A percentile compares a stretch with the other conserved stretches of the same genome.
Conservation (phyloP, 495 filamentous ascomycete species). For the Pyronema domesticum region DNA sequence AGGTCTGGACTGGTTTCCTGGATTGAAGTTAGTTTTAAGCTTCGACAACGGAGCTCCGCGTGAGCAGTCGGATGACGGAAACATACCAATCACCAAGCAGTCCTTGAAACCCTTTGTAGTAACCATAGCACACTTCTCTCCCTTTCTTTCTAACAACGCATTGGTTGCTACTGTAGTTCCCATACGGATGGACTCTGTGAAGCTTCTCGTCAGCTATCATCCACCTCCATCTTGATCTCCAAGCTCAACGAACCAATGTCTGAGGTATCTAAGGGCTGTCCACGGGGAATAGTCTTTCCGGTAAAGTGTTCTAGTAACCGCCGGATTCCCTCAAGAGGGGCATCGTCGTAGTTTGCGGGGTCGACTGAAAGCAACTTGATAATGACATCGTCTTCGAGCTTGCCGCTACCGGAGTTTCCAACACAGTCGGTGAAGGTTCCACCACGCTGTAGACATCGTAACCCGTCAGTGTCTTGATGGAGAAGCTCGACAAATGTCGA, state of each 20-base stretch:
- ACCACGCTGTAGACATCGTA: constrained; percentile 31
- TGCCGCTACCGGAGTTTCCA: constrained; percentile 41
- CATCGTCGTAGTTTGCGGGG: constrained; percentile 73
- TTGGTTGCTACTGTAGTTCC: constrained; percentile 83
- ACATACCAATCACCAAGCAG: constrained; percentile 57
- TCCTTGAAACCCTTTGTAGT: constrained; percentile 90
- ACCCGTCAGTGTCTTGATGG: not conserved
- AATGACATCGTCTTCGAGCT: constrained; percentile 51
- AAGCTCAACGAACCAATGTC: constrained; percentile 55
- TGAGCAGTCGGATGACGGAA: not conserved
- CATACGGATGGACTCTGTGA: constrained; percentile 65
- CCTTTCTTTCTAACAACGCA: constrained; percentile 79
- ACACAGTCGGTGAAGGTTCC: constrained; percentile 60
- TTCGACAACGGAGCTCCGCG: not conserved
- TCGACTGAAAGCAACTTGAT: constrained; percentile 85
- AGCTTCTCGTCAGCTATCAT: constrained; percentile 23
- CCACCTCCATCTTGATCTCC: constrained; percentile 38
- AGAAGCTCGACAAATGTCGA: not conserved
- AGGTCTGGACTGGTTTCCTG: constrained; percentile 55
- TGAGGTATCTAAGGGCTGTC: constrained; percentile 64
- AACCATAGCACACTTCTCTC: constrained; percentile 75
- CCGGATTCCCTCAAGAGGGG: constrained; percentile 78
- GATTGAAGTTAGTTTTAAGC: not conserved
- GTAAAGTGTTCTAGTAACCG: constrained; percentile 73
- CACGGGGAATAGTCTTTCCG: constrained; percentile 55